Base-by-base conservation (phyloP, 1,284 basidiomycete genomes). In the Rhodotorula mucilaginosa region DNA sequence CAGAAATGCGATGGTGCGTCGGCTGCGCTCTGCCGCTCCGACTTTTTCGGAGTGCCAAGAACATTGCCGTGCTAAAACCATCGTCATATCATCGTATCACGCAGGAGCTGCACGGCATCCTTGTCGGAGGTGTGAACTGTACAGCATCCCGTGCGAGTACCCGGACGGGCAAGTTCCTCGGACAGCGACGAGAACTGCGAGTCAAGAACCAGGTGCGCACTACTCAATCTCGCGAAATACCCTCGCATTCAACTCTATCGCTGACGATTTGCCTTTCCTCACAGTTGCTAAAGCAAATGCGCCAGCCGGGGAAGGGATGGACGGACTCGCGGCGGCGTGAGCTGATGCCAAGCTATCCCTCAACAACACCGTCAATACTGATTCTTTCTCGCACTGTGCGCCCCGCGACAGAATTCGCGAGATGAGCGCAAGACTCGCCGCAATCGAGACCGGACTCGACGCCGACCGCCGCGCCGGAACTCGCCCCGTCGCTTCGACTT, bases 61-160 rank as follows among this genome's bases (percentile, higher is more conserved):
- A 51, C 19, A 13, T 21, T 7, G 15, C 13, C 59, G 21, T 5
- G 23, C 5, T 26, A 26, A 26, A 26, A 7, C 34, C 10, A n/a
- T 60, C n/a, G 10, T 31, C 58, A 49, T 15, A 5, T 46, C 39
- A 18, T 8, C 15, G 51, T 4, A 23, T 8, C 15, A 7, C 4
- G 15, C 61, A 63, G 61, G 61, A 47, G 61, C 60, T 13, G 26
- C 57, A 1, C 29, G 66, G 8, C 48, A 63, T 12, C 66, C 66
- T 6, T 74, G 73, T 47, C 58, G 70, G 7, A 34, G 73, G 3
- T 74, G 73, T 34, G 70, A 74, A 26, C 62, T 74, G n/a, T 74
- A 74, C 60, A 47, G 39, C 19, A 54, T 63, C 4, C 21, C 44
- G 5, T 74, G 70, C 47, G 47, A 52, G 13, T 60, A 64, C 19